Conservation (phyloP, 768 basidiomycete genomes). For the Asterophora lycoperdoides region DNA sequence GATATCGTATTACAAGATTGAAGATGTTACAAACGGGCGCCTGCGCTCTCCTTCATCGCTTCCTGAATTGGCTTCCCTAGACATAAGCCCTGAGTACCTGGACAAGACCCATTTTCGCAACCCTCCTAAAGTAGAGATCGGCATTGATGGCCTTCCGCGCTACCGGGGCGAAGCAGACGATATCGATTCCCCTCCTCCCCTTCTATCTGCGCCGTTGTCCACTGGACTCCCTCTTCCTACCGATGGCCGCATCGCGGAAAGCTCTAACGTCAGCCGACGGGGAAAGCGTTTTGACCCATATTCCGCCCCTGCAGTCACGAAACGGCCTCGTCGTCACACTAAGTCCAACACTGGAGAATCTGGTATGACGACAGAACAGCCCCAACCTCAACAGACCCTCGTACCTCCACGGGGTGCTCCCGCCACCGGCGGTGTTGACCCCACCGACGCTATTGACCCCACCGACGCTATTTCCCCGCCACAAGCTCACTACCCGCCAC, state of each 20-base stretch:
- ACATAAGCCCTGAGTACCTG: conserved; percentile 84
- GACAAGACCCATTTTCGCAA: conserved; percentile 89
- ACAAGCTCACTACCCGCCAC: background rate
- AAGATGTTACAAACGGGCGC: conserved; percentile 86
- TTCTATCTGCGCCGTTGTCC: conserved; percentile 39
- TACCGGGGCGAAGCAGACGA: conserved; percentile 87
- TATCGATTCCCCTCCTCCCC: conserved; percentile 40
- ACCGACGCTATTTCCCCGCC: background rate
- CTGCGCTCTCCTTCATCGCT: conserved; percentile 85
- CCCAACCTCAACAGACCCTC: background rate
- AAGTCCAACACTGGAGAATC: conserved; percentile 12
- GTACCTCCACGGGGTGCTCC: background rate
- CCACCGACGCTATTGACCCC: conserved; percentile 3
- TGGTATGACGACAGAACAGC: conserved; percentile 11
- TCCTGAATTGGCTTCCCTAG: conserved; percentile 80
- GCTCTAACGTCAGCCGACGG: conserved; percentile 6
- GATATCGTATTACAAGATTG: conserved; percentile 91
- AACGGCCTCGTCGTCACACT: conserved; percentile 13
- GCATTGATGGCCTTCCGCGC: conserved; percentile 73
- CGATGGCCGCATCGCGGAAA: conserved; percentile 40
- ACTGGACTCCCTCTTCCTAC: conserved; percentile 47
- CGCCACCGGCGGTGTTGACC: no score
- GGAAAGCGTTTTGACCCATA: conserved; percentile 18
- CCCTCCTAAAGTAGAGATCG: conserved; percentile 84
- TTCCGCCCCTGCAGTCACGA: conserved; percentile 4